A percentile compares a stretch with the other conserved stretches of the same genome.
Conservation (phyloP, 768 basidiomycete genomes). For the Agrocybe pediades region DNA sequence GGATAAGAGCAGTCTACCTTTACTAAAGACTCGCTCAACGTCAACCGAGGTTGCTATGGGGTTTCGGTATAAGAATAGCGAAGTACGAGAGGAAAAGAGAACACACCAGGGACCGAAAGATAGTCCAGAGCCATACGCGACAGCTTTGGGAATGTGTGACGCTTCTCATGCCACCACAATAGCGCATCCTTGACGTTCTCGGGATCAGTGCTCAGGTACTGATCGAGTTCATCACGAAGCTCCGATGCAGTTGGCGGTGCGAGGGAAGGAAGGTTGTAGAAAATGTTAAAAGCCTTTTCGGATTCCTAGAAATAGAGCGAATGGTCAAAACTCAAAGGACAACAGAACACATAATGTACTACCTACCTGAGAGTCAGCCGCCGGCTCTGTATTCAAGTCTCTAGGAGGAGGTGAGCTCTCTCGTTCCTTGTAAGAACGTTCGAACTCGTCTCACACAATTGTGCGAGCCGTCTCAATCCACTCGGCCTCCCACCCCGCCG, state of each 20-base stretch:
- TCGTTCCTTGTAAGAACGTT: not conserved
- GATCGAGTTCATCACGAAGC: slow-evolving; percentile 18
- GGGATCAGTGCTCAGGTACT: slow-evolving; percentile 20
- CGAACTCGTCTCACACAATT: slow-evolving; percentile 14
- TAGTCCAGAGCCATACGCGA: slow-evolving; percentile 11
- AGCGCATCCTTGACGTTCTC: slow-evolving; percentile 22
- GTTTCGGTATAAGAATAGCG: not conserved
- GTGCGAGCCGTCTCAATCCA: slow-evolving; percentile 21
- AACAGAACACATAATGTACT: too few species aligned
- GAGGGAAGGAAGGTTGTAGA: slow-evolving; percentile 23
- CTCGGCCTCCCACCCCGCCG: slow-evolving; percentile 17
- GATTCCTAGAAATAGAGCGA: too few species aligned
- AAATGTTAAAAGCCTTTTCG: slow-evolving; percentile 18
- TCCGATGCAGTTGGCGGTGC: slow-evolving; percentile 6
- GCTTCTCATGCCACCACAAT: slow-evolving; percentile 11
- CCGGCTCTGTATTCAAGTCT: too few species aligned
- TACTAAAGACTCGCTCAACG: slow-evolving; percentile 4
- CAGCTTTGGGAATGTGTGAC: slow-evolving; percentile 10
- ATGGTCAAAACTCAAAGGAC: too few species aligned
- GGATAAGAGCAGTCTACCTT: not conserved
- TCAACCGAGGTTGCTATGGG: not conserved
- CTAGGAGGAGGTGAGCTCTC: too few species aligned
- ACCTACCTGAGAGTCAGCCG: too few species aligned
- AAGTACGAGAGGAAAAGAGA: not conserved
- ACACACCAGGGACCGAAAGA: not conserved